phyloP scores from a whole-genome alignment of 2,329 filamentous ascomycete species.

The Nannizziopsis arthrosporioides region DNA sequence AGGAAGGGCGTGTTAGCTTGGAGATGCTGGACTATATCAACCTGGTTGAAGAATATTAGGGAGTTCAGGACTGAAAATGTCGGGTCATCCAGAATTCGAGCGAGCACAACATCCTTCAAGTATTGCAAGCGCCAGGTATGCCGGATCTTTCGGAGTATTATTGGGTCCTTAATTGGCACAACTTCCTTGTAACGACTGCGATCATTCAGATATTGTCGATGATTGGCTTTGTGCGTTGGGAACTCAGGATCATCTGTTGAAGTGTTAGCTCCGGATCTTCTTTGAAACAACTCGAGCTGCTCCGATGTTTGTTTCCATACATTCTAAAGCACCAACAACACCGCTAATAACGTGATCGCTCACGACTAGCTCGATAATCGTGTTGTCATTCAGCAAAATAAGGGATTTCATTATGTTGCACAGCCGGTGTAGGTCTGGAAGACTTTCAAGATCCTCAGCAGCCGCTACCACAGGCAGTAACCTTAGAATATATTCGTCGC shows the following conservation, averaged over 20 bases:
- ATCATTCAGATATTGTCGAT: conserved; percentile 82
- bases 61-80: conserved; percentile 97
- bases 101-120: conserved; percentile 94
- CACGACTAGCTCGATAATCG: conserved; percentile 87
- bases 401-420: conserved; percentile 98
- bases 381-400: conserved; percentile 85
- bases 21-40: conserved; percentile 93
- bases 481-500: conserved; percentile 75
- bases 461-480: conserved; percentile 74
- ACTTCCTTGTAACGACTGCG: conserved; percentile 92
- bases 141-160: conserved; percentile 81
- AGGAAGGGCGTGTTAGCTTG: conserved; percentile 69
- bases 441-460: conserved; percentile 82
- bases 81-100: conserved; percentile 89
- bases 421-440: conserved; percentile 73
- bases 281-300: background rate
- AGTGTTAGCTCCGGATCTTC: conserved; percentile 22
- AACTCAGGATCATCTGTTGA: conserved; percentile 78
- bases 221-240: conserved; percentile 92
- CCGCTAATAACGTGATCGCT: conserved; percentile 80
- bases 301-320: conserved; percentile 29
- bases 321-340: conserved; percentile 90
- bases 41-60: conserved; percentile 97
- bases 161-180: conserved; percentile 73
- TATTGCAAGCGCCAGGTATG: conserved; percentile 94